Percentiles rank a stretch among this genome's conserved stretches.
Conservation (phyloP, 1,284 basidiomycete species). For the Chiua sp. region DNA sequence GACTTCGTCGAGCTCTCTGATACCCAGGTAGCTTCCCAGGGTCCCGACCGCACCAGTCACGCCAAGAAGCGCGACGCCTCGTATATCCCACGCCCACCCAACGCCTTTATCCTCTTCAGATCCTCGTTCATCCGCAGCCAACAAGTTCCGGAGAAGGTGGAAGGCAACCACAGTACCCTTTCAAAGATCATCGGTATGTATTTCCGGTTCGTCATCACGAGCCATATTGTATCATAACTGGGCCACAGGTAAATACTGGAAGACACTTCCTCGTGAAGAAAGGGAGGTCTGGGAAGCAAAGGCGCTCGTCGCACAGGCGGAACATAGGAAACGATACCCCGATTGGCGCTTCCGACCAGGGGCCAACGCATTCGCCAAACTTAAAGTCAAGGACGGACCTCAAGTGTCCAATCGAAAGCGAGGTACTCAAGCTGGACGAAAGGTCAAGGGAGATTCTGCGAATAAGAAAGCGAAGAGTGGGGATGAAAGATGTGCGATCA, state of each 20-base stretch:
- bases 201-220: background rate
- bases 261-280: conserved; percentile 61
- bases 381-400: conserved; percentile 45
- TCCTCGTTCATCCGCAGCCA: conserved; percentile 85
- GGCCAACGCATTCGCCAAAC: conserved; percentile 58
- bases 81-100: conserved; percentile 91
- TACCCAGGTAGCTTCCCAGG: conserved; percentile 14
- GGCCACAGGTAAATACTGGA: conserved; percentile 61
- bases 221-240: conserved; percentile 3
- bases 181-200: conserved; percentile 61
- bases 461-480: conserved; percentile 33
- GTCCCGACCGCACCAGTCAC: conserved; percentile 41
- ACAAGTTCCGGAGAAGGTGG: conserved; percentile 77
- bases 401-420: conserved; percentile 41
- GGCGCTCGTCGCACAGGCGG: conserved; percentile 74
- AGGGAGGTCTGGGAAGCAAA: conserved; percentile 77
- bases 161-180: conserved; percentile 79
- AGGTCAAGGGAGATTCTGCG: conserved; percentile 39
- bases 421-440: conserved; percentile 43
- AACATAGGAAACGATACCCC: conserved; percentile 78
- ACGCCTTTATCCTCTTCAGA: conserved; percentile 95
- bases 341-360: conserved; percentile 78
- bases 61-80: conserved; percentile 54
- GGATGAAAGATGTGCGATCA: conserved; percentile 47
- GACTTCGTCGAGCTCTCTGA: conserved; percentile 29